Evolutionary conservation across 805 yeast species (phyloP).

Genomic region (Candida loeiensis): DNA sequence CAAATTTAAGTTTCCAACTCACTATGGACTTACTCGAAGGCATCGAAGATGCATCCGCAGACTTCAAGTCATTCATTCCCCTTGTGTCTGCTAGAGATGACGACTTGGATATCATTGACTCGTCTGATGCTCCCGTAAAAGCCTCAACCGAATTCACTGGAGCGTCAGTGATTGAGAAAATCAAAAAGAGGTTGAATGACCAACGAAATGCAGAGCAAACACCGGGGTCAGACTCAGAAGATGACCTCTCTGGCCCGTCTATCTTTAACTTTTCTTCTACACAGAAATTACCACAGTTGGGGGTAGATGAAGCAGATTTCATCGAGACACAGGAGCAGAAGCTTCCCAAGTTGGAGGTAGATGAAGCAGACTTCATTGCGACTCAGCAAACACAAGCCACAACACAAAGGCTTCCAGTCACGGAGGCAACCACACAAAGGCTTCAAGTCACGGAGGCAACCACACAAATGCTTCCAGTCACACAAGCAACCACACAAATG

Average conservation of each 20-base stretch:
- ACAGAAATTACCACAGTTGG: slow-evolving; percentile 34
- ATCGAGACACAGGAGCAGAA: background rate
- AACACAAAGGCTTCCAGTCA: too few relatives aligned
- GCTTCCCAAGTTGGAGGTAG: background rate
- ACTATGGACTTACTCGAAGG: slow-evolving; percentile 13
- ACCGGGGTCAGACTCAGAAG: slow-evolving; percentile 5
- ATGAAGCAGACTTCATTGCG: background rate
- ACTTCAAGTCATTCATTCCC: slow-evolving; percentile 4
- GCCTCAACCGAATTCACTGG: background rate
- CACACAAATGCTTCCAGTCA: slow-evolving; percentile 4
- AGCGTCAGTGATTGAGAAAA: slow-evolving; percentile 6
- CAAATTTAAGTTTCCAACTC: background rate
- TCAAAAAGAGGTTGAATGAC: slow-evolving; percentile 7
- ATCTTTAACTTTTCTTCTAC: slow-evolving; percentile 7
- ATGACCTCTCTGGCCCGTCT: slow-evolving; percentile 8
- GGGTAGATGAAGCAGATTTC: slow-evolving; percentile 18
- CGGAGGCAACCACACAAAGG: background rate
- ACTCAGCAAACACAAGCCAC: background rate
- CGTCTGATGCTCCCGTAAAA: slow-evolving; percentile 1
- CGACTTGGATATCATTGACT: slow-evolving; percentile 3
- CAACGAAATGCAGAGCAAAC: background rate
- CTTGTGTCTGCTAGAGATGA: background rate
- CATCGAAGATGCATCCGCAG: slow-evolving; percentile 10
- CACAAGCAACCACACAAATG: slow-evolving; percentile 4
- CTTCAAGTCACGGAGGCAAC: too few relatives aligned